These are phyloP conservation scores for Suillus variegatus DNA, from an alignment of 768 basidiomycete genomes.

Conservation along the genomic window DNA sequence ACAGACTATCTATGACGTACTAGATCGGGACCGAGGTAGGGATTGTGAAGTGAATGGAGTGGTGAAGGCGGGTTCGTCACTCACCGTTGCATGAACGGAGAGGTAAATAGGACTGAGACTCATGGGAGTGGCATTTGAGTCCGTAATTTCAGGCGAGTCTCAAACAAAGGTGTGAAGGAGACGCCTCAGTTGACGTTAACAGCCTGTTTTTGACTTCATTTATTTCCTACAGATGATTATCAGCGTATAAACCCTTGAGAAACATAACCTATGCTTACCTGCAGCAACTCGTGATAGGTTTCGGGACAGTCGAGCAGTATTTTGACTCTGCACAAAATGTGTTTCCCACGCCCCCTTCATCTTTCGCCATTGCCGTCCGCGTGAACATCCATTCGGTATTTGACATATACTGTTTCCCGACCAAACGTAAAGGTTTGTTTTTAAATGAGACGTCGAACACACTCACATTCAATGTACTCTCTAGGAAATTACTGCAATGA, in stretches of 20 bases:
- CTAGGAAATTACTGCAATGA: not conserved
- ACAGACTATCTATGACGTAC: not conserved
- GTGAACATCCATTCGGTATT: not conserved
- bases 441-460: not conserved
- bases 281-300: constrained; percentile 69
- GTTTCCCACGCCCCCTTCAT: not conserved
- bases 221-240: constrained; percentile 50
- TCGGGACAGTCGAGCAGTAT: constrained; percentile 62
- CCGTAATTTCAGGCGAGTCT: not conserved
- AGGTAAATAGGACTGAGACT: not conserved
- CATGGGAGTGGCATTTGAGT: too few relatives aligned
- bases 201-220: constrained; percentile 53
- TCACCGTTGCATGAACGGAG: not conserved
- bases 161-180: not conserved
- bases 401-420: not conserved
- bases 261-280: constrained; percentile 41
- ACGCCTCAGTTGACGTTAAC: constrained; percentile 56
- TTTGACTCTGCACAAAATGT: not conserved
- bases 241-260: not conserved
- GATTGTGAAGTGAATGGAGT: not conserved
- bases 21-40: not conserved
- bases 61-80: not conserved
- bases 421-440: not conserved
- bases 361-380: not conserved
- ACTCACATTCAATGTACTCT: not conserved